Conservation (phyloP, 75 land plant species). For the Cryptomeria japonica region DNA sequence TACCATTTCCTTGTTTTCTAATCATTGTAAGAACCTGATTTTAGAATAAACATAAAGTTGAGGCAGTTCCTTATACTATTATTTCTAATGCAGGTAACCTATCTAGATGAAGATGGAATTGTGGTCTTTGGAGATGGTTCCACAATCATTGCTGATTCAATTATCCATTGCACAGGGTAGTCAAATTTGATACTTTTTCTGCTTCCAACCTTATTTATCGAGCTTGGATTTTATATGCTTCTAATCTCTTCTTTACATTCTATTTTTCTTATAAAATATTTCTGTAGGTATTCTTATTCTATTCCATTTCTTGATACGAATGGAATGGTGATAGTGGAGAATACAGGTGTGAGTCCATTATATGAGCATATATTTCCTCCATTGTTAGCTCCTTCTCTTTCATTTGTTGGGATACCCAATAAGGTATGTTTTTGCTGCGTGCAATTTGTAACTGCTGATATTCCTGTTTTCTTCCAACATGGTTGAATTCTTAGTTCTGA, state of each 20-base stretch:
- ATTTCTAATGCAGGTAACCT: not conserved
- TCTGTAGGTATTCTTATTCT: slow-evolving; percentile 74
- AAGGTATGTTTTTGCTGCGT: slow-evolving; percentile 38
- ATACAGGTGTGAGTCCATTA: slow-evolving; percentile 78
- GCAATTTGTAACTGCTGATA: not conserved
- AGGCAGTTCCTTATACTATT: slow-evolving; percentile 19
- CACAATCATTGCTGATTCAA: slow-evolving; percentile 56
- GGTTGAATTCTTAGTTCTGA: not conserved
- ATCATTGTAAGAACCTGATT: not conserved
- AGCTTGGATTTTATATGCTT: not conserved
- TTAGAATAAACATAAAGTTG: slow-evolving; percentile 21
- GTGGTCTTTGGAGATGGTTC: slow-evolving; percentile 46
- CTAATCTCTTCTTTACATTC: not conserved
- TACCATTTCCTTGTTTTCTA: not conserved
- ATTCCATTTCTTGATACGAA: slow-evolving; percentile 87
- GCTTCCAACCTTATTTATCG: not conserved
- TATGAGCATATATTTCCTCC: slow-evolving; percentile 91
- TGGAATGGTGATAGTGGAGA: slow-evolving; percentile 64
- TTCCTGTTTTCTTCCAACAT: not conserved
- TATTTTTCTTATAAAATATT: not conserved
- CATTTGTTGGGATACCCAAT: slow-evolving; percentile 82
- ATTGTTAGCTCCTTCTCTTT: slow-evolving; percentile 75
- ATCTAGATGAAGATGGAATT: not conserved
- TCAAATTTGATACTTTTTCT: not conserved
- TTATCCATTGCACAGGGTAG: slow-evolving; percentile 89